Conservation (phyloP, 2,329 filamentous ascomycete species). For the Dothideomycetidae sp. region DNA sequence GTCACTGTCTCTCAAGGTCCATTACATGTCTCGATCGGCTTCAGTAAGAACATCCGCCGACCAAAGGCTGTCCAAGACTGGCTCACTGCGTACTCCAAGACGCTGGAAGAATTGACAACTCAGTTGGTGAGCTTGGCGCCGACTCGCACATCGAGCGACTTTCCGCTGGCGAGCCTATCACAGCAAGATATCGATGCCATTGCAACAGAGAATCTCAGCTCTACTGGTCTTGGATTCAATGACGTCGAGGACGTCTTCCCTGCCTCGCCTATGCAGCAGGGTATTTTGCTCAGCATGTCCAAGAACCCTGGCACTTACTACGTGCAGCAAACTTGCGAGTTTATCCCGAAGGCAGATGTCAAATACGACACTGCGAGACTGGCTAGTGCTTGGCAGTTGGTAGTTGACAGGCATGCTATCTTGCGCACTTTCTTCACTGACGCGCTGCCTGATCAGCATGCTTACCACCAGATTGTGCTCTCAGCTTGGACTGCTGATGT, state of each 20-base stretch:
- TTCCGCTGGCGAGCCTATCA: not conserved
- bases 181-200: not conserved
- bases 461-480: not conserved
- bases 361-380: not conserved
- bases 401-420: not conserved
- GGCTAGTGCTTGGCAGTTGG: not conserved
- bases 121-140: not conserved
- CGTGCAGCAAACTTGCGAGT: not conserved
- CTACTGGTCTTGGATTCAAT: not conserved
- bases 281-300: not conserved
- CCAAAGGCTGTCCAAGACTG: not conserved
- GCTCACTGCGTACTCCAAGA: not conserved
- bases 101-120: not conserved
- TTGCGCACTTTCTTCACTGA: not conserved
- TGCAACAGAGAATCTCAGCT: not conserved
- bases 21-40: not conserved
- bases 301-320: not conserved
- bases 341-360: not conserved
- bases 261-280: not conserved
- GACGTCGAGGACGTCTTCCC: not conserved
- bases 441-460: not conserved
- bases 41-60: not conserved
- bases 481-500: not conserved
- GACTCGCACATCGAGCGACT: not conserved
- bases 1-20: not conserved